phyloP scores from a whole-genome alignment of 352 stramenopile species.

The Phytopythium montanum region DNA sequence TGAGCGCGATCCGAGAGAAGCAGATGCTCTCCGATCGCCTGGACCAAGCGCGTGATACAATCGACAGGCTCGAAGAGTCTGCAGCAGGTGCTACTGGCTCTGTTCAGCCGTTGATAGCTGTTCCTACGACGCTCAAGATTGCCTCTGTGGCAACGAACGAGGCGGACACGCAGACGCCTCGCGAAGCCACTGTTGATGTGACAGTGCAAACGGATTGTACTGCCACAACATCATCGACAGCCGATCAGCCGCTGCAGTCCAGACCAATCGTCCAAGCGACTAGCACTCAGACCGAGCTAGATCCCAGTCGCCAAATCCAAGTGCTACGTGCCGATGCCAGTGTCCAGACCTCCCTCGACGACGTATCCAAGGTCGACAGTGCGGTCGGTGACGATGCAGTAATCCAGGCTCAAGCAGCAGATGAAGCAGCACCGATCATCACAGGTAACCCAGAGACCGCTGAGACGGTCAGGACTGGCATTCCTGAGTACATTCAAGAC shows the following conservation, averaged over 20 bases:
- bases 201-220: background rate
- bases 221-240: background rate
- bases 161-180: slow-evolving; percentile 9
- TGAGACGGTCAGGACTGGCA: slow-evolving; percentile 3
- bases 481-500: slow-evolving; percentile 27
- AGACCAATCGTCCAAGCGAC: background rate
- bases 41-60: slow-evolving; percentile 16
- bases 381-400: background rate
- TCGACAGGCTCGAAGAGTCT: slow-evolving; percentile 14
- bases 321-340: background rate
- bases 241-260: background rate
- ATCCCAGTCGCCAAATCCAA: background rate
- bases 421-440: background rate
- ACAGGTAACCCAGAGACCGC: background rate
- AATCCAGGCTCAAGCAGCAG: background rate
- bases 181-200: background rate
- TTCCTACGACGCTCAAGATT: background rate
- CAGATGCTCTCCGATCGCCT: slow-evolving; percentile 32
- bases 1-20: slow-evolving; percentile 42
- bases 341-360: background rate
- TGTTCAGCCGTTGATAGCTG: background rate
- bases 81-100: slow-evolving; percentile 3
- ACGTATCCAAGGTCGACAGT: background rate
- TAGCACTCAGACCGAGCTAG: background rate
- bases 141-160: slow-evolving; percentile 15